Conservation (phyloP, 208 protist genomes). For the Angomonas deanei region DNA sequence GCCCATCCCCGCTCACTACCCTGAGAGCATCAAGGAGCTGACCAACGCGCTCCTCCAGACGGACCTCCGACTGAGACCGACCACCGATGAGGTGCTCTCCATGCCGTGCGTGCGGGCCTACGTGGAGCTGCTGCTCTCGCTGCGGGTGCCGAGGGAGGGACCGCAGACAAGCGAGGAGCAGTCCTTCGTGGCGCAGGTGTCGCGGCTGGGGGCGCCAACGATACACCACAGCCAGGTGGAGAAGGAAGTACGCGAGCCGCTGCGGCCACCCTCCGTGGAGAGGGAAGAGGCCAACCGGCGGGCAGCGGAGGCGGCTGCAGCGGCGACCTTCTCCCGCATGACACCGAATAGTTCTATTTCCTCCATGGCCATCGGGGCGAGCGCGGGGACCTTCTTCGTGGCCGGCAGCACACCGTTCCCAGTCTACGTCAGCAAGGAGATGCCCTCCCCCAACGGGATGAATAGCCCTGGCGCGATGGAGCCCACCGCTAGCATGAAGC, state of each 20-base stretch:
- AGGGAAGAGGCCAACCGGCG: constrained; percentile 19
- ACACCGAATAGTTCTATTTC: constrained; percentile 15
- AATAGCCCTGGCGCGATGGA: constrained; percentile 4
- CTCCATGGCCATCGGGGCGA: constrained; percentile 9
- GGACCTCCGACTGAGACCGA: constrained; percentile 42
- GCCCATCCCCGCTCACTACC: constrained; percentile 68
- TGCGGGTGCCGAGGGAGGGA: constrained; percentile 21
- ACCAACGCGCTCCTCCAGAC: constrained; percentile 60
- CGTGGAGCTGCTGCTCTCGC: constrained; percentile 24
- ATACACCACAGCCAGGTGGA: constrained; percentile 28
- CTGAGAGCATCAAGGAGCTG: constrained; percentile 34
- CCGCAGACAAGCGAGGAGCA: constrained; percentile 22
- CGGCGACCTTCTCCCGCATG: constrained; percentile 13
- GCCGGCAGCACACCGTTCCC: constrained; percentile 8
- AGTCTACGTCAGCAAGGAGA: not conserved
- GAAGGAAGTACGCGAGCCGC: constrained; percentile 14
- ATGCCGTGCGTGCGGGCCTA: constrained; percentile 45
- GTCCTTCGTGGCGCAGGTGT: constrained; percentile 29
- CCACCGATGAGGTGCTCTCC: constrained; percentile 60
- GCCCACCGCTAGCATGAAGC: constrained; percentile 40
- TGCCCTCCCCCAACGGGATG: not conserved
- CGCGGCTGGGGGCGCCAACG: constrained; percentile 10
- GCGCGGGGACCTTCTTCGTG: constrained; percentile 11
- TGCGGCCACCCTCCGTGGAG: constrained; percentile 40
- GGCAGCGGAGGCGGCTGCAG: constrained; percentile 7